These are phyloP conservation scores for Globisporangium mamillatum DNA, from an alignment of 352 stramenopile species.

Conservation along the genomic window DNA sequence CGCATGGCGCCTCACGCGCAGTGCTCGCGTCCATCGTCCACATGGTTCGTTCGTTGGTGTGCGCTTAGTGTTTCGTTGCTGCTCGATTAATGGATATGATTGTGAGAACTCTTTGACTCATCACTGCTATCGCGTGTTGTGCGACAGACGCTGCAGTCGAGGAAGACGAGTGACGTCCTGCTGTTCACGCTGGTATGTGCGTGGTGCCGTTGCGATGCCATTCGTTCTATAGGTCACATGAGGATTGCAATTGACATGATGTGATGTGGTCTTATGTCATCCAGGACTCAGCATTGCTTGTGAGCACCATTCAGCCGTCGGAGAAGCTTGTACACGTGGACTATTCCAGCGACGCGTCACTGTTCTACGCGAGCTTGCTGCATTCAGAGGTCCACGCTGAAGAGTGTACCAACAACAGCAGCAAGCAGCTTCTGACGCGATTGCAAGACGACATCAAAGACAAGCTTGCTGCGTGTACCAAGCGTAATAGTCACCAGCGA, in stretches of 20 bases:
- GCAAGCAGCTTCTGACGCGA: slow-evolving; percentile 23
- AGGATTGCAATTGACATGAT: neutral
- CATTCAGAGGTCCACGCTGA: neutral
- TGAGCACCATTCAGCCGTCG: slow-evolving; percentile 13
- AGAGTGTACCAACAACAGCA: neutral
- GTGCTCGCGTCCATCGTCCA: slow-evolving; percentile 48
- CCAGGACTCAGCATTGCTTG: slow-evolving; percentile 30
- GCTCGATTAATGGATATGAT: neutral
- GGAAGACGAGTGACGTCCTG: slow-evolving; percentile 34
- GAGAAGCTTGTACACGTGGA: slow-evolving; percentile 45
- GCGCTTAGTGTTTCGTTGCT: neutral
- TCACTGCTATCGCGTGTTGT: neutral
- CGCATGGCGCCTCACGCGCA: slow-evolving; percentile 46
- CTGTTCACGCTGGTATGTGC: slow-evolving; percentile 33
- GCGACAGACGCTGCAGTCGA: slow-evolving; percentile 19
- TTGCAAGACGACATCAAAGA: slow-evolving; percentile 30
- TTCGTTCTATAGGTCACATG: neutral
- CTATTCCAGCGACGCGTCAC: slow-evolving; percentile 32
- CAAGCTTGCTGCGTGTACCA: slow-evolving; percentile 13
- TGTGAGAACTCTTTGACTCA: neutral
- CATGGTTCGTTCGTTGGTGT: slow-evolving; percentile 21
- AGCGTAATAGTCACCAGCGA: neutral
- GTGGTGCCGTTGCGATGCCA: neutral
- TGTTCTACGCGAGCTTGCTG: slow-evolving; percentile 18
- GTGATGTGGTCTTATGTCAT: neutral